These are phyloP conservation scores for Ambrosiella cleistominuta DNA, from an alignment of 2,329 filamentous ascomycete genomes.

Conservation along the genomic window DNA sequence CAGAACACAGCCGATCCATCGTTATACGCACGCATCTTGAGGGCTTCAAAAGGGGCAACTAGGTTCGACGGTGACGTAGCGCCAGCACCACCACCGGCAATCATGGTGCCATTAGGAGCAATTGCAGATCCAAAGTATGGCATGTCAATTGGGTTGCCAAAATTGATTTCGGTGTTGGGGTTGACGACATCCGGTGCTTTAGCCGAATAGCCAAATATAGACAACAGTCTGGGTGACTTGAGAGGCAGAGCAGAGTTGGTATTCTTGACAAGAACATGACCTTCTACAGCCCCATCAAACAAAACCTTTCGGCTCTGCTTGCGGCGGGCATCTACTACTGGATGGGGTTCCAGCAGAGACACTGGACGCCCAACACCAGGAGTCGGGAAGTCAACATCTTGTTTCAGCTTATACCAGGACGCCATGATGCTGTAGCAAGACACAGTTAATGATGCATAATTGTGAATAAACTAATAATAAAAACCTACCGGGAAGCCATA, in stretches of 20 bases:
- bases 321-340: constrained; percentile 30
- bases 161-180: constrained; percentile 20
- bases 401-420: constrained; percentile 37
- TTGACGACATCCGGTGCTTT: constrained; percentile 27
- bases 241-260: constrained; percentile 36
- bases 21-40: constrained; percentile 31
- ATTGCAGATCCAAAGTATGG: constrained; percentile 25
- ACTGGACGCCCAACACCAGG: constrained; percentile 35
- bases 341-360: constrained; percentile 31
- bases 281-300: constrained; percentile 41
- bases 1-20: constrained; percentile 41
- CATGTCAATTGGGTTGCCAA: constrained; percentile 18
- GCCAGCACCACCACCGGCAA: constrained; percentile 30
- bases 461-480: background rate
- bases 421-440: constrained; percentile 27
- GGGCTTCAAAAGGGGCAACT: constrained; percentile 36
- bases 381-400: constrained; percentile 29
- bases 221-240: constrained; percentile 30
- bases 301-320: constrained; percentile 23
- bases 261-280: constrained; percentile 49
- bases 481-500: constrained; percentile 33
- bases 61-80: constrained; percentile 29
- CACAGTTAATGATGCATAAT: background rate
- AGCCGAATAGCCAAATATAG: constrained; percentile 45
- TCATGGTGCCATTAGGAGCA: constrained; percentile 16